Evolutionary conservation across 148 eudicot species (phyloP), one percentile per base, ranked within the genome.

Genomic region (Rhododendron henanense): DNA sequence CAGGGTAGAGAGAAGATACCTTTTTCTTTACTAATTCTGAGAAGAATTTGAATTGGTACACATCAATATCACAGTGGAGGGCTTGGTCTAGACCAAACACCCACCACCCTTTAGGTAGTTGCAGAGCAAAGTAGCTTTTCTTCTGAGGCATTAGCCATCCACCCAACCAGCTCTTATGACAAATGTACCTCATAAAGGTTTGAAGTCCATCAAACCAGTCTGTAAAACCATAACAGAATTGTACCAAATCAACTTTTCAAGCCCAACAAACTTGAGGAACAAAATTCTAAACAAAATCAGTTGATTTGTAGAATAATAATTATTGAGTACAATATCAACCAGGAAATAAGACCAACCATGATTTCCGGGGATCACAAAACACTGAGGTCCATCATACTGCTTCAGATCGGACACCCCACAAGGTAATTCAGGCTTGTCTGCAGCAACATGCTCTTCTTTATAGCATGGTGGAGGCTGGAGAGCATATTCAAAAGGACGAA

Each of bases 91-190:
- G 94, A 85, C 99, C 99, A 92, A 97, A 97, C 33, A 97, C 90
- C 99, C 99, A 97, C 99, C 99, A 97, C 85, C 98, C 90, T 91
- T 93, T 90, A 11, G 99, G 98, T 67, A 97, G 94, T 87, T 94
- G 94, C 89, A 97, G 87, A 76, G 99, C 98, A 90, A 94, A 97
- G 88, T 97, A 97, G 90, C 99, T 97, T 87, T 95, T 97, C 94
- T 91, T 94, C 87, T 97, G 99, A 83, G 99, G 99, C 99, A 97
- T 97, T 85, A 97, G 93, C 99, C 99, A 97, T 75, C 99, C 99
- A 85, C 99, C 99, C 88, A 97, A 94, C 99, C 99, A 97, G 91
- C 92, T 95, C 88, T 95, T 95, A 89, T 97, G 99, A 89, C 99
- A 97, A 86, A 97, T 97, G 90, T 93, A 95, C 90, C 98, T 94